Conservation (phyloP, 176 grass and related monocot genomes). For the Cenchrus fungigraminus region DNA sequence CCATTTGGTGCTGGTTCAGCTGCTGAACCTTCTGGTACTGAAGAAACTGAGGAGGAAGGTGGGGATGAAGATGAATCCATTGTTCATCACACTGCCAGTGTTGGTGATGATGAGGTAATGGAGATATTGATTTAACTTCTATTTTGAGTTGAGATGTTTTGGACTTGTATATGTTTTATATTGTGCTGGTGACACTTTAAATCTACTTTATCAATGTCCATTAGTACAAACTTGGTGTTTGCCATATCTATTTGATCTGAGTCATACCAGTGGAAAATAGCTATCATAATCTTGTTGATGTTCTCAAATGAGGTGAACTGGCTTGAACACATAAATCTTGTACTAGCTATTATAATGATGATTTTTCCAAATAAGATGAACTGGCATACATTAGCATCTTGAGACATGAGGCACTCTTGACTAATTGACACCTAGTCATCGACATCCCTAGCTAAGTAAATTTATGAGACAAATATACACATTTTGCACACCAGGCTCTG, state of each 20-base stretch:
- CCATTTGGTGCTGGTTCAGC: constrained; percentile 59
- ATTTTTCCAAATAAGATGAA: constrained; percentile 28
- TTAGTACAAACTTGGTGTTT: background rate
- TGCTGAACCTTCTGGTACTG: constrained; percentile 61
- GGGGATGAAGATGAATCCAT: constrained; percentile 85
- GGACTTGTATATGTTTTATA: constrained; percentile 29
- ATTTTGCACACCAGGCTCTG: background rate
- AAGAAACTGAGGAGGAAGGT: constrained; percentile 67
- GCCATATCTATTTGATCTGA: background rate
- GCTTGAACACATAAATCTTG: background rate
- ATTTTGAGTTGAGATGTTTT: constrained; percentile 26
- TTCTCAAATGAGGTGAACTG: constrained; percentile 2
- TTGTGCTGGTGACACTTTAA: constrained; percentile 11
- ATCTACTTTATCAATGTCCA: constrained; percentile 1
- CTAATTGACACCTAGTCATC: background rate
- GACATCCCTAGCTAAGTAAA: background rate
- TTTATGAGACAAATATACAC: background rate
- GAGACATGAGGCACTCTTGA: background rate
- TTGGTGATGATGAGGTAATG: constrained; percentile 82
- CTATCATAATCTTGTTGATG: constrained; percentile 11
- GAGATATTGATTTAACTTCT: background rate
- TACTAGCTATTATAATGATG: background rate
- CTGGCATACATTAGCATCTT: background rate
- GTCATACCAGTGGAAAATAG: background rate
- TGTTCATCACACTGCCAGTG: constrained; percentile 79